Evolutionary conservation across 78 protist species (phyloP), one percentile per base, ranked within the genome.

Genomic region (Tieghemostelium lacteum): DNA sequence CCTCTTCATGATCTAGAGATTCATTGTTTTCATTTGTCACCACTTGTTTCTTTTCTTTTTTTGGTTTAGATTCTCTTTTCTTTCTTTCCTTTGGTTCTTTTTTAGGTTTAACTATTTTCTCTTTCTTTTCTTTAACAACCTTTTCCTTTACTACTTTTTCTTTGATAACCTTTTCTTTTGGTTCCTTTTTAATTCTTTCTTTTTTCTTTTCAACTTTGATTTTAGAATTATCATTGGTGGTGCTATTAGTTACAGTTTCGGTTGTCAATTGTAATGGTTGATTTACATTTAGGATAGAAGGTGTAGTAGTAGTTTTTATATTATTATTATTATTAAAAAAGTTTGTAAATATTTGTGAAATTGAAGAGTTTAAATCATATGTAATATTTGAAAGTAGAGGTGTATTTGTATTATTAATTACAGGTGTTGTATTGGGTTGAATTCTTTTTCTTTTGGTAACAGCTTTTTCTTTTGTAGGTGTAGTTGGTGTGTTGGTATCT

Each of bases 321-420:
- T 5, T 5, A 3, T 24, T 3, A 24, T 8, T 34, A 63, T 28
- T 28, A 24, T 4, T 28, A 50, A 66, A 65, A 5, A 64, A 64
- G n/a, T 67, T 29, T 39, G 33, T 64, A 36, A 77, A 77, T 31
- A 77, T 62, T 33, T 49, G 29, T 34, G 87, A 34, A 24, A 77
- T 77, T 36, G 87, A 69, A 26, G 45, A n/a, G 14, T 49, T 42
- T 36, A 77, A 52, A 77, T 77, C 87, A 77, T 77, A 66, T 24
- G 62, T 62, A 37, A 77, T 29, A 37, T 77, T 58, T 1, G 61
- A 26, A 31, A 55, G 20, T 26, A 1, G 50, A 3, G 19, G 37
- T 7, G 33, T n/a, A 37, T 0, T 24, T 42, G 74, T 8, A 16
- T 6, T 26, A 5, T 42, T 42, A 34, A 12, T 67, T n/a, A n/a